phyloP scores from a whole-genome alignment of 495 filamentous ascomycete genomes.

The Aspergillus avenaceus region DNA sequence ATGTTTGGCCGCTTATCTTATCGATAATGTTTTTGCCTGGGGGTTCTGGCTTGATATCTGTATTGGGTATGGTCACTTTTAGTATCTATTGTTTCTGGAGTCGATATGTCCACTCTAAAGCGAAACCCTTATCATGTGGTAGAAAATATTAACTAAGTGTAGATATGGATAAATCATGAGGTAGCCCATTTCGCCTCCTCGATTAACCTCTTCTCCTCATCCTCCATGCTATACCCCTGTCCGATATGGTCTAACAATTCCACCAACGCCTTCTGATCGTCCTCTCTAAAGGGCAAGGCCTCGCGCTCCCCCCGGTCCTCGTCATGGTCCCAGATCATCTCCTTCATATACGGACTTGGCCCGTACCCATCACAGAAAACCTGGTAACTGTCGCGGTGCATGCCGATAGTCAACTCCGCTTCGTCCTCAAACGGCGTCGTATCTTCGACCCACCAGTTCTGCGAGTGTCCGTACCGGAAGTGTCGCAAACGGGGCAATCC shows the following conservation, averaged over 20 bases:
- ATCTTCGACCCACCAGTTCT: background rate
- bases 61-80: too few relatives aligned
- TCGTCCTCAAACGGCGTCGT: constrained; percentile 16
- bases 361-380: constrained; percentile 8
- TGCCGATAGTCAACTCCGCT: background rate
- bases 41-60: too few relatives aligned
- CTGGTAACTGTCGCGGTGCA: constrained; percentile 12
- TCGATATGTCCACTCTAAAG: too few relatives aligned
- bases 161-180: too few relatives aligned
- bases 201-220: too few relatives aligned
- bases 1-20: constrained; percentile 1
- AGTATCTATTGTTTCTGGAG: too few relatives aligned
- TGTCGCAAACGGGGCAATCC: constrained; percentile 9
- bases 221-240: too few relatives aligned
- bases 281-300: background rate
- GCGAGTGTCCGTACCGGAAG: constrained; percentile 15
- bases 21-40: too few relatives aligned
- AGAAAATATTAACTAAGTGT: too few relatives aligned
- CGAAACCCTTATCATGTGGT: too few relatives aligned
- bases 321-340: background rate
- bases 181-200: too few relatives aligned
- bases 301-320: background rate
- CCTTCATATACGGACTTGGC: constrained; percentile 9
- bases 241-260: too few relatives aligned
- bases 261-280: background rate